phyloP scores from a whole-genome alignment of 192 early-diverging fungal genomes.

The Linnemannia hyalina region DNA sequence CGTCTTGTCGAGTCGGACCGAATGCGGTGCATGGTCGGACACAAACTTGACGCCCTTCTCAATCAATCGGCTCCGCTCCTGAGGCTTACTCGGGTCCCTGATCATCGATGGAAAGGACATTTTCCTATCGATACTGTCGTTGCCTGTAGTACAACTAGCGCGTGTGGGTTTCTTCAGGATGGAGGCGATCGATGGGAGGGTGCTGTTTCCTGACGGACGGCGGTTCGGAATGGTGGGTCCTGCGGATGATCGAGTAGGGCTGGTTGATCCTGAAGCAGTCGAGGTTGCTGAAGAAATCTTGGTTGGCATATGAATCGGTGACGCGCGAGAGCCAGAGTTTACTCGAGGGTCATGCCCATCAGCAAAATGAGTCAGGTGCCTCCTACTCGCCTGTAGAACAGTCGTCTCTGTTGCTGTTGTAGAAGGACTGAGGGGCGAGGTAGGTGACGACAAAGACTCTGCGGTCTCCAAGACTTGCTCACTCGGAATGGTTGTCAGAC shows the following conservation, averaged over 20 bases:
- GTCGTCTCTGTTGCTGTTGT: background rate
- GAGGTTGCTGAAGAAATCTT: background rate
- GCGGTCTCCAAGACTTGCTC: background rate
- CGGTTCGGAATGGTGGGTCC: background rate
- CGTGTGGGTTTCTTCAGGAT: background rate
- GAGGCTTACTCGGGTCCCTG: background rate
- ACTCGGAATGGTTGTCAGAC: background rate
- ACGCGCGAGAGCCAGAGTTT: background rate
- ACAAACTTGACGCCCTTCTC: constrained; percentile 1
- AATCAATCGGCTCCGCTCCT: background rate
- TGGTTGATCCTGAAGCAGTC: background rate
- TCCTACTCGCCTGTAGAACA: background rate
- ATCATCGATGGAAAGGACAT: background rate
- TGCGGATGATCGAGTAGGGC: background rate
- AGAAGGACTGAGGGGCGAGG: too few relatives aligned
- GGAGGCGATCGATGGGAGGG: background rate
- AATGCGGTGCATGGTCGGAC: background rate
- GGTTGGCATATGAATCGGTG: background rate
- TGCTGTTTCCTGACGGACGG: background rate
- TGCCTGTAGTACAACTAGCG: background rate
- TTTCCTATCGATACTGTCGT: background rate
- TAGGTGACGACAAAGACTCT: background rate
- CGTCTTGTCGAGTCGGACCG: background rate
- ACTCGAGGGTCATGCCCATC: background rate
- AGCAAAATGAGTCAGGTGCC: background rate